These are phyloP conservation scores for Magnusiomyces clavatus DNA, from an alignment of 1,139 yeast genomes.

Conservation along the genomic window DNA sequence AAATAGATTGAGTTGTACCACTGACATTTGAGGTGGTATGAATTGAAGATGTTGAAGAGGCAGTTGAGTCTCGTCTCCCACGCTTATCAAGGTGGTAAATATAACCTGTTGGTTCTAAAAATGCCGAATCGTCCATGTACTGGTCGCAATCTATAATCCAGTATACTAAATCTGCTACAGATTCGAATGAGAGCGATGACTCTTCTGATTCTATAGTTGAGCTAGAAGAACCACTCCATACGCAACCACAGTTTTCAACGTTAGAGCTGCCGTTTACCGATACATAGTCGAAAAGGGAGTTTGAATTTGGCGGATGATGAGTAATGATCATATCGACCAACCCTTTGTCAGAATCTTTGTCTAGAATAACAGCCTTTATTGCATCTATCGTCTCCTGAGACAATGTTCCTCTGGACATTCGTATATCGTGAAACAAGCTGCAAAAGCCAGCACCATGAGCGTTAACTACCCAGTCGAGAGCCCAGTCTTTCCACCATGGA, in stretches of 20 bases:
- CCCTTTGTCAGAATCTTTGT: conserved; percentile 15
- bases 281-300: conserved; percentile 3
- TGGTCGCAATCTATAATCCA: conserved; percentile 26
- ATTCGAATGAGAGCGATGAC: conserved; percentile 11
- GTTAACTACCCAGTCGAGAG: conserved; percentile 22
- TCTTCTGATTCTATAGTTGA: background rate
- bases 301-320: conserved; percentile 1
- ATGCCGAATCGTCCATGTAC: conserved; percentile 21
- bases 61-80: background rate
- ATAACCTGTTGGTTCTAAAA: conserved; percentile 24
- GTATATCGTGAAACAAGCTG: conserved; percentile 18
- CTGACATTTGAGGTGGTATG: background rate
- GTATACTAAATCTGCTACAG: conserved; percentile 21
- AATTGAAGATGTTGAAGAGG: background rate
- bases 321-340: conserved; percentile 19
- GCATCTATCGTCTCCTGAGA: conserved; percentile 23
- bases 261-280: conserved; percentile 14
- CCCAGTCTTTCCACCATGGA: conserved; percentile 29
- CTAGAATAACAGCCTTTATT: conserved; percentile 18
- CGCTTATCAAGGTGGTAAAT: conserved; percentile 21
- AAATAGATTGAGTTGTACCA: no score
- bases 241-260: conserved; percentile 23
- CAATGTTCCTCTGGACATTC: conserved; percentile 20
- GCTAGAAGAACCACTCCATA: conserved; percentile 19
- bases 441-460: conserved; percentile 21